Percentiles rank a stretch among this genome's conserved stretches.
Conservation (phyloP, 2,329 filamentous ascomycete species). For the Botrytis byssoidea region DNA sequence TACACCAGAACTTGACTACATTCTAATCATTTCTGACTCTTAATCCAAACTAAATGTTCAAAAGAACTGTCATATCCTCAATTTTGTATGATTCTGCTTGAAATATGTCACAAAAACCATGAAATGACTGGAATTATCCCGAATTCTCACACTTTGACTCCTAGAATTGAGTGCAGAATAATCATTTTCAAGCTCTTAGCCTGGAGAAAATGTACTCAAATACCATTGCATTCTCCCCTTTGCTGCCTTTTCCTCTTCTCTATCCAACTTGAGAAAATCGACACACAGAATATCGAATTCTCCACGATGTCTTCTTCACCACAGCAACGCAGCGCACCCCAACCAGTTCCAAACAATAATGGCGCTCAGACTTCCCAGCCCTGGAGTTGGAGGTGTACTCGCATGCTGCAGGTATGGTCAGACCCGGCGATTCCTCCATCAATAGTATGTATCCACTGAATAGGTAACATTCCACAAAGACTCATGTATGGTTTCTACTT, state of each 20-base stretch:
- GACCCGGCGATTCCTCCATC: too few species aligned
- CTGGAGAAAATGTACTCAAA: neutral
- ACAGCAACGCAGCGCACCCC: neutral
- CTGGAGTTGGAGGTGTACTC: neutral
- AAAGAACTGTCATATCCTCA: neutral
- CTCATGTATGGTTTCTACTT: too few species aligned
- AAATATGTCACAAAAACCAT: neutral
- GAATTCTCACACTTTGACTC: neutral
- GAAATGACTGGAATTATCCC: neutral
- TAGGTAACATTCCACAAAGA: too few species aligned
- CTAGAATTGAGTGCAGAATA: neutral
- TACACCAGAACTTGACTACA: neutral
- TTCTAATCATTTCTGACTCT: neutral
- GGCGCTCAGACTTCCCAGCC: accelerated
- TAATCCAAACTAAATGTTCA: neutral
- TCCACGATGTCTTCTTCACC: neutral
- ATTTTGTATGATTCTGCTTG: neutral
- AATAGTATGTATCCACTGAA: too few species aligned
- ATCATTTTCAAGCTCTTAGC: neutral
- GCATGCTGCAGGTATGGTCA: too few species aligned
- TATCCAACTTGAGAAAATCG: neutral
- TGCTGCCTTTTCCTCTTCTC: neutral
- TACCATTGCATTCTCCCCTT: neutral
- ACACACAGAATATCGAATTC: neutral
- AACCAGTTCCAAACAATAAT: too few species aligned